These are phyloP conservation scores for Holtermannia corniformis DNA, from an alignment of 768 basidiomycete genomes.

Conservation along the genomic window DNA sequence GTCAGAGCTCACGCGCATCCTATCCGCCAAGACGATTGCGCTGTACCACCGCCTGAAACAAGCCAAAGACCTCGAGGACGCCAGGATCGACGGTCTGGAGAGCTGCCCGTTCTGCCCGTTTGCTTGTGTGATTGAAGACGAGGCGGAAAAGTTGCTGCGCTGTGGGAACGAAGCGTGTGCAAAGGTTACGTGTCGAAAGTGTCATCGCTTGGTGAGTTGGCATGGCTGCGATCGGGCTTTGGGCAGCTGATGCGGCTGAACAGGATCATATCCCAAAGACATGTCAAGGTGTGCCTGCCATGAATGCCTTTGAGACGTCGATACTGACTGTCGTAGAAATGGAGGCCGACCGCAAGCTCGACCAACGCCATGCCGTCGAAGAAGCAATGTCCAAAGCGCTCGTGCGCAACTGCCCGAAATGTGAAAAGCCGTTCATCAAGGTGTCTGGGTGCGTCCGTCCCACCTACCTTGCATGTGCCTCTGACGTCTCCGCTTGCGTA, in stretches of 20 bases:
- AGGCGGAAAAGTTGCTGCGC: constrained; percentile 54
- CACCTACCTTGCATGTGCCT: background rate
- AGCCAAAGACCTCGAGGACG: constrained; percentile 67
- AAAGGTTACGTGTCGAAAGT: constrained; percentile 65
- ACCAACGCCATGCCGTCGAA: constrained; percentile 68
- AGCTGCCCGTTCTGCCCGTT: constrained; percentile 88
- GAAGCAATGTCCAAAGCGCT: constrained; percentile 88
- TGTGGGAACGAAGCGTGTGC: constrained; percentile 55
- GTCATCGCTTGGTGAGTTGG: constrained; percentile 58
- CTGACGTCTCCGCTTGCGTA: background rate
- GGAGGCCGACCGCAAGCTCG: constrained; percentile 63
- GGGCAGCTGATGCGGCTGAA: background rate
- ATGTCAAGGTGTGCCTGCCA: constrained; percentile 29
- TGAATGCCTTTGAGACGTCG: background rate
- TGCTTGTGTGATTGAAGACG: constrained; percentile 65
- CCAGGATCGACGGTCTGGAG: constrained; percentile 68
- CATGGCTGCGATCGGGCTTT: background rate
- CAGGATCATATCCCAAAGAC: constrained; percentile 43
- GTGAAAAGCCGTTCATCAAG: constrained; percentile 53
- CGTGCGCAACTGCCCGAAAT: constrained; percentile 81
- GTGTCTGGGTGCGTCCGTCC: constrained; percentile 24
- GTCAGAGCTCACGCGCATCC: constrained; percentile 59
- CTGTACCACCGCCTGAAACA: constrained; percentile 58
- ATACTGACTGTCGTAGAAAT: constrained; percentile 43
- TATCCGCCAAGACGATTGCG: constrained; percentile 56